Evolutionary conservation across 2,329 filamentous ascomycete species (phyloP).

Genomic region (Fonsecaea nubica): DNA sequence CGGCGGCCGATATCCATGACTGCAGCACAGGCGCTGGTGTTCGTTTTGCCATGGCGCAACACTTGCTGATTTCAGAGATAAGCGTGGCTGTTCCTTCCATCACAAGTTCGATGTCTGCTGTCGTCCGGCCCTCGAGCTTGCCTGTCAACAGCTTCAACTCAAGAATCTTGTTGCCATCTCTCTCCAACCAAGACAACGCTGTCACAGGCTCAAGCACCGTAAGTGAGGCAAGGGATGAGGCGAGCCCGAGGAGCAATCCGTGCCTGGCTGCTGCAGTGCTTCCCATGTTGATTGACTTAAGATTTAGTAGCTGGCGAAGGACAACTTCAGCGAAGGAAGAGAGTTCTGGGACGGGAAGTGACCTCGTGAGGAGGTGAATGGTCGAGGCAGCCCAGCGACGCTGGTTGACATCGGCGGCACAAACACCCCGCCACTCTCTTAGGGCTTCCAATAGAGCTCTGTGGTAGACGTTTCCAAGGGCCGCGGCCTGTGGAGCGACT

Average conservation of each 20-base stretch:
- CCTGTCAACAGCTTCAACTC: conserved; percentile 29
- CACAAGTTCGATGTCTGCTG: conserved; percentile 41
- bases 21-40: background rate
- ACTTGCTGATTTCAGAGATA: conserved; percentile 37
- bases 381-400: conserved; percentile 74
- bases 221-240: conserved; percentile 48
- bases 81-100: conserved; percentile 35
- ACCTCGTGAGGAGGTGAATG: conserved; percentile 61
- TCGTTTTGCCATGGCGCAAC: background rate
- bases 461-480: conserved; percentile 70
- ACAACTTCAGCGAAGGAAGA: conserved; percentile 23
- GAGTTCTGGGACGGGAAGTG: conserved; percentile 7
- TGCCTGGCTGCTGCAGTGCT: conserved; percentile 53
- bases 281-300: conserved; percentile 48
- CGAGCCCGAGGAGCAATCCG: conserved; percentile 52
- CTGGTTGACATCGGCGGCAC: conserved; percentile 75
- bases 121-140: conserved; percentile 39
- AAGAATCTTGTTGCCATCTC: conserved; percentile 20
- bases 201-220: background rate
- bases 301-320: conserved; percentile 45
- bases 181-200: conserved; percentile 18
- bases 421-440: conserved; percentile 86
- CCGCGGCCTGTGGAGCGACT: conserved; percentile 72
- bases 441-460: conserved; percentile 72
- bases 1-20: conserved; percentile 42